A percentile compares a stretch with the other conserved stretches of the same genome.
These are phyloP conservation scores for Lycium ferocissimum DNA, from an alignment of 257 asterid species.

Conservation along the genomic window DNA sequence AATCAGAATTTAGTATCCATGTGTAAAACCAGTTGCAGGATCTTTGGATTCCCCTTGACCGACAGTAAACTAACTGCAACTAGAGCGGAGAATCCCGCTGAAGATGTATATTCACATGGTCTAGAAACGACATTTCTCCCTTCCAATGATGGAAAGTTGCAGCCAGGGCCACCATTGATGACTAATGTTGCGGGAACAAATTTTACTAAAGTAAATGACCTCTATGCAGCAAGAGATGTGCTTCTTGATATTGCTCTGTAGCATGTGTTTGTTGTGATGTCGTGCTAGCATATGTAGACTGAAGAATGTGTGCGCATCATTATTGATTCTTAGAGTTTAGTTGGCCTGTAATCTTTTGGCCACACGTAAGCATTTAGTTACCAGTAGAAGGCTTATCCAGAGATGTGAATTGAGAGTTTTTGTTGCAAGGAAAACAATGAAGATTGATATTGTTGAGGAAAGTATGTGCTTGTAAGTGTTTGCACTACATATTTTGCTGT, in stretches of 20 bases:
- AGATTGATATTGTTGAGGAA: background rate
- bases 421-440: slow-evolving; percentile 1
- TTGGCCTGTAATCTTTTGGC: slow-evolving; percentile 15
- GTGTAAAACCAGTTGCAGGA: slow-evolving; percentile 70
- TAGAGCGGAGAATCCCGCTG: slow-evolving; percentile 41
- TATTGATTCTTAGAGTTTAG: slow-evolving; percentile 27
- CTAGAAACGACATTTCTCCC: slow-evolving; percentile 43
- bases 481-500: background rate
- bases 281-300: background rate
- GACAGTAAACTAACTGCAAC: slow-evolving; percentile 54
- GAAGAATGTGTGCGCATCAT: slow-evolving; percentile 2
- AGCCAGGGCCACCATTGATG: slow-evolving; percentile 51
- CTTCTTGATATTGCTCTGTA: slow-evolving; percentile 81
- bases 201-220: slow-evolving; percentile 56
- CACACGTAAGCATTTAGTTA: slow-evolving; percentile 3
- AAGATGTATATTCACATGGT: slow-evolving; percentile 33
- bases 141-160: slow-evolving; percentile 46
- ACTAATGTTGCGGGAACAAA: slow-evolving; percentile 54
- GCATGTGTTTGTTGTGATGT: slow-evolving; percentile 1
- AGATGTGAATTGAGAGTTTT: slow-evolving; percentile 20
- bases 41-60: slow-evolving; percentile 83
- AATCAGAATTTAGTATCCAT: slow-evolving; percentile 49
- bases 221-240: slow-evolving; percentile 68
- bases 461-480: slow-evolving; percentile 25
- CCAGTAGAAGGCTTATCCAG: slow-evolving; percentile 14